These are phyloP conservation scores for Wickerhamiella parazyma DNA, from an alignment of 805 yeast genomes.

Conservation along the genomic window DNA sequence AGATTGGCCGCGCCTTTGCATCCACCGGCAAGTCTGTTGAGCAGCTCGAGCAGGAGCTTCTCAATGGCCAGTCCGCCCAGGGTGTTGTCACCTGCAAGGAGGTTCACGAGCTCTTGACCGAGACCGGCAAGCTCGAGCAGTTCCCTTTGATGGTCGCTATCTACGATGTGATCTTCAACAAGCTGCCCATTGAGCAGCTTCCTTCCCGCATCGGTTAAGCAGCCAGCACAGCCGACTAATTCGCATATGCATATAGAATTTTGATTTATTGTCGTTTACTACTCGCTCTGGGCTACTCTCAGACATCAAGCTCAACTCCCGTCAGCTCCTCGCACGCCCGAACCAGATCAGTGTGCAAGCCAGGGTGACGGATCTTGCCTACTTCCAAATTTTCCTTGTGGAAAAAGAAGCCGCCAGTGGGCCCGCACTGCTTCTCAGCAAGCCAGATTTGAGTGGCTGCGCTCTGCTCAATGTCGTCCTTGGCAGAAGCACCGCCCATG, in stretches of 20 bases:
- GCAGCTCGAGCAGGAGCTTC: conserved; percentile 70
- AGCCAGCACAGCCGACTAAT: background rate
- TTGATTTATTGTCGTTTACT: background rate
- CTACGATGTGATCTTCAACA: conserved; percentile 68
- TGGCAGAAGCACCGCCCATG: background rate
- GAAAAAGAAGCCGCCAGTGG: background rate
- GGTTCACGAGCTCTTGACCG: conserved; percentile 68
- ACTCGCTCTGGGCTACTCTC: too few species aligned
- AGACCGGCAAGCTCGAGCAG: conserved; percentile 41
- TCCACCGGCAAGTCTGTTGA: conserved; percentile 60
- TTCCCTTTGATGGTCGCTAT: conserved; percentile 76
- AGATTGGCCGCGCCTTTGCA: conserved; percentile 80
- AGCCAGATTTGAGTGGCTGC: background rate
- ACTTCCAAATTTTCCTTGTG: background rate
- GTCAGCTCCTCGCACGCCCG: background rate
- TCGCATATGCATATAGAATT: background rate
- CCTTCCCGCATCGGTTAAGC: conserved; percentile 30
- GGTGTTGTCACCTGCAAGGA: conserved; percentile 85
- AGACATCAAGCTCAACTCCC: background rate
- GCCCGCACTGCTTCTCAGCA: background rate
- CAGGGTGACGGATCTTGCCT: background rate
- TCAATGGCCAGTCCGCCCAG: conserved; percentile 95
- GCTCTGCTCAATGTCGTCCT: background rate
- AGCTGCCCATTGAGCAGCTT: conserved; percentile 57
- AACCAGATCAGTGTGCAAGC: background rate